phyloP scores from a whole-genome alignment of 1,284 basidiomycete genomes.

The Pseudozyma hubeiensis region DNA sequence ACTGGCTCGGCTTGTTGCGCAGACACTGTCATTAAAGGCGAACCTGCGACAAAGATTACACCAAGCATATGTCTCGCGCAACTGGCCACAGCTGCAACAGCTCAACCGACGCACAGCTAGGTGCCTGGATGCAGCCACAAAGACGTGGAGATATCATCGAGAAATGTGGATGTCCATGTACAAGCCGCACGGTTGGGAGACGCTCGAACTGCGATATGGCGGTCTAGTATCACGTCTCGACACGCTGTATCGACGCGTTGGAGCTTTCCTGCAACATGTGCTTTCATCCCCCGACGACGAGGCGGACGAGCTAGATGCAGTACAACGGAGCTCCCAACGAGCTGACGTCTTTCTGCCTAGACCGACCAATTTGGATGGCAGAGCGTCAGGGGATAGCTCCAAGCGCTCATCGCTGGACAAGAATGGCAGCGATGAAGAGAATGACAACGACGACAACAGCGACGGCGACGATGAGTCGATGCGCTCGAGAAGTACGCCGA shows the following conservation, averaged over 20 bases:
- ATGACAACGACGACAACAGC: conserved; percentile 18
- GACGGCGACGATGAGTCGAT: conserved; percentile 33
- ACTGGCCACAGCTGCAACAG: conserved; percentile 47
- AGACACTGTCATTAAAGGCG: conserved; percentile 47
- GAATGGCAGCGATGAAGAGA: neutral
- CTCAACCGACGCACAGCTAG: conserved; percentile 28
- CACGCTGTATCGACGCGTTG: conserved; percentile 62
- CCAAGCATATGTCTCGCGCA: conserved; percentile 42
- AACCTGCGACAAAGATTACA: conserved; percentile 50
- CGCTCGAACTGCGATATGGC: conserved; percentile 69
- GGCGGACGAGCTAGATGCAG: conserved; percentile 2
- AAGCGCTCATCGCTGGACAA: conserved; percentile 4
- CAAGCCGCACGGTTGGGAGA: conserved; percentile 68
- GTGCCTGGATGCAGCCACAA: conserved; percentile 48
- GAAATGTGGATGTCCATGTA: conserved; percentile 66
- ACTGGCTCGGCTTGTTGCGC: conserved; percentile 47
- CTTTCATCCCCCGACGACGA: neutral
- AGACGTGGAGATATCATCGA: conserved; percentile 65
- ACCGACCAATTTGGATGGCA: conserved; percentile 22
- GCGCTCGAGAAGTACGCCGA: conserved; percentile 9
- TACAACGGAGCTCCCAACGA: conserved; percentile 3
- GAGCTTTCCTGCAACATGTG: conserved; percentile 42
- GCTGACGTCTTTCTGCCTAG: conserved; percentile 27
- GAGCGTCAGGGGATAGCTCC: neutral
- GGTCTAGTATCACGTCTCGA: conserved; percentile 66